Conservation (phyloP, 2,329 filamentous ascomycete genomes). For the Emmonsiellopsis sp. region DNA sequence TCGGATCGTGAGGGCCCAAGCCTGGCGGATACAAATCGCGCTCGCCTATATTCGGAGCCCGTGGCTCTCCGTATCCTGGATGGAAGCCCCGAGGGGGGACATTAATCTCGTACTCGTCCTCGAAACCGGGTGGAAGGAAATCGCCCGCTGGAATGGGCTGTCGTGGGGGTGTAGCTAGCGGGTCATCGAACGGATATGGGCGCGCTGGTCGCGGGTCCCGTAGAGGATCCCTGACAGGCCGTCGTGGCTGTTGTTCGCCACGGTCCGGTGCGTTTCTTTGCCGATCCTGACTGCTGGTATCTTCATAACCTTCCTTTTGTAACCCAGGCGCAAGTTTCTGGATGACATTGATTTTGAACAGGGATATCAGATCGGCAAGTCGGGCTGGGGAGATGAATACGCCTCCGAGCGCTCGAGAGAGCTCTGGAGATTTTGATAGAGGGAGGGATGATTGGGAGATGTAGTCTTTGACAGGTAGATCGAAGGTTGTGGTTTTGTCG, state of each 20-base stretch:
- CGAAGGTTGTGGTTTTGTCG: constrained; percentile 71
- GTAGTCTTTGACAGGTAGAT: constrained; percentile 66
- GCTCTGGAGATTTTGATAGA: constrained; percentile 29
- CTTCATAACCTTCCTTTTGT: constrained; percentile 70
- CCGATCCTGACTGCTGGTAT: constrained; percentile 27
- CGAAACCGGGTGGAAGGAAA: constrained; percentile 81
- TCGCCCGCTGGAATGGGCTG: constrained; percentile 60
- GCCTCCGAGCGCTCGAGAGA: constrained; percentile 33
- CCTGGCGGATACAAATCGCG: constrained; percentile 82
- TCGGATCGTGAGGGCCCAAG: constrained; percentile 74
- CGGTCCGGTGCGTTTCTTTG: constrained; percentile 4
- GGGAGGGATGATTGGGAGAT: constrained; percentile 56
- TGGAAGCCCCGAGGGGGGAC: constrained; percentile 49
- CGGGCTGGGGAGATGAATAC: constrained; percentile 67
- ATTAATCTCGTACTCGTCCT: constrained; percentile 83
- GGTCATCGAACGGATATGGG: constrained; percentile 60
- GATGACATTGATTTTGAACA: constrained; percentile 71
- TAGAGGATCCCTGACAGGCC: constrained; percentile 39
- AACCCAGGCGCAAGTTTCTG: constrained; percentile 74
- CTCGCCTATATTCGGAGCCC: constrained; percentile 66
- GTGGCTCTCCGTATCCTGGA: constrained; percentile 37
- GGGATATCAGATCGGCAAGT: constrained; percentile 58
- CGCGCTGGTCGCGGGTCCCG: constrained; percentile 54
- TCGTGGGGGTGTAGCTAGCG: constrained; percentile 51
- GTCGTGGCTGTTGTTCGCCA: constrained; percentile 30